Conservation (phyloP, 2,329 filamentous ascomycete species). For the Chaetothyriales sp. region DNA sequence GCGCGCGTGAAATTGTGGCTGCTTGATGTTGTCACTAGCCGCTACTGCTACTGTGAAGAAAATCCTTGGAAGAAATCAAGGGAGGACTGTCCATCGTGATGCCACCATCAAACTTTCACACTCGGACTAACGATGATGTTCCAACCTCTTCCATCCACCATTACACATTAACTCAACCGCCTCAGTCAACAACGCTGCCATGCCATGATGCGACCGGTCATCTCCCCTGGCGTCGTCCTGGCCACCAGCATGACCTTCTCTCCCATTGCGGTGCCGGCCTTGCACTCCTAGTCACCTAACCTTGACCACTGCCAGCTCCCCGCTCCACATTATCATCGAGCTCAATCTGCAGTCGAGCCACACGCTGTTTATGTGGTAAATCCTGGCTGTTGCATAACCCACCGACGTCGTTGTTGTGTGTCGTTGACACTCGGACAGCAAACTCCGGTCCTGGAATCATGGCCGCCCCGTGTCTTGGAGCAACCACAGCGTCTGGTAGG, state of each 20-base stretch:
- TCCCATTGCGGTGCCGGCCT: neutral
- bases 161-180: neutral
- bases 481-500: neutral
- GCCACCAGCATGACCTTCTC: neutral
- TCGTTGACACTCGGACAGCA: neutral
- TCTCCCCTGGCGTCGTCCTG: neutral
- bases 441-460: neutral
- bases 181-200: neutral
- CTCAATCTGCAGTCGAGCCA: neutral
- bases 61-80: neutral
- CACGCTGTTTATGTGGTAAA: neutral
- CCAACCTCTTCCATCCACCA: neutral
- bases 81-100: neutral
- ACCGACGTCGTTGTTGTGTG: neutral
- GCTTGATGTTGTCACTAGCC: neutral
- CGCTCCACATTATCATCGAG: neutral
- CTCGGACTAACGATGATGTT: neutral
- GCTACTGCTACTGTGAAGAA: neutral
- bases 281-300: neutral
- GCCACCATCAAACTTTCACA: neutral
- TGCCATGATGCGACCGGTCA: neutral
- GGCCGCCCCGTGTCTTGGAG: neutral
- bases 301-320: neutral
- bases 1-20: slow-evolving; percentile 13
- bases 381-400: neutral